phyloP scores from a whole-genome alignment of 2,329 filamentous ascomycete genomes.

The Cladobotryum protrusum region DNA sequence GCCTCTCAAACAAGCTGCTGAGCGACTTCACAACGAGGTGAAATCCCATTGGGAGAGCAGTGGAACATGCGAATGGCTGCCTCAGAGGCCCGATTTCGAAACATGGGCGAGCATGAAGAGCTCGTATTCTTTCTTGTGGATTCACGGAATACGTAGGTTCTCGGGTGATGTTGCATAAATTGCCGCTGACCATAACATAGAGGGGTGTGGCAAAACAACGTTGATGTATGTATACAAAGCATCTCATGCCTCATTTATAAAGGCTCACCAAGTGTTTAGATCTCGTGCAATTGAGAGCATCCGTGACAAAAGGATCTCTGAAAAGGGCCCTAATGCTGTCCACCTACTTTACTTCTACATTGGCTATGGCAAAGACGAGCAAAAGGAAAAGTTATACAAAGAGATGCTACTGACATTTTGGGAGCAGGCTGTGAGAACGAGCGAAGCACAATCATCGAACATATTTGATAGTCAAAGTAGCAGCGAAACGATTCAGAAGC shows the following conservation, averaged over 20 bases:
- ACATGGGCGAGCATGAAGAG: neutral
- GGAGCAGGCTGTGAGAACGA: neutral
- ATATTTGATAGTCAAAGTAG: neutral
- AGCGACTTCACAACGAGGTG: neutral
- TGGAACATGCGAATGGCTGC: neutral
- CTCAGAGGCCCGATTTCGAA: neutral
- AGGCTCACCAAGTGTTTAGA: neutral
- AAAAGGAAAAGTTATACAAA: neutral
- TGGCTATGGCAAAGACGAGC: neutral
- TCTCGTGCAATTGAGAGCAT: neutral
- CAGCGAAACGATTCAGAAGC: neutral
- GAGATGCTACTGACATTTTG: neutral
- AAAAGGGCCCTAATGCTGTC: neutral
- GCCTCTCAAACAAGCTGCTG: neutral
- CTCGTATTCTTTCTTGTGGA: neutral
- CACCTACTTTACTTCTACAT: neutral
- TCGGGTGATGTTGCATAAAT: neutral
- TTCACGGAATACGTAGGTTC: neutral
- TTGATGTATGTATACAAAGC: neutral
- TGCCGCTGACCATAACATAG: neutral
- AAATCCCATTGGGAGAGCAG: neutral
- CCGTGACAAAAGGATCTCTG: neutral
- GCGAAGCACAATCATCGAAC: neutral
- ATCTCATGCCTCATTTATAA: neutral
- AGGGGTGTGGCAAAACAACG: neutral